These are phyloP conservation scores for Triticum turgidum DNA, from an alignment of 176 grass and related monocot genomes.

Conservation along the genomic window DNA sequence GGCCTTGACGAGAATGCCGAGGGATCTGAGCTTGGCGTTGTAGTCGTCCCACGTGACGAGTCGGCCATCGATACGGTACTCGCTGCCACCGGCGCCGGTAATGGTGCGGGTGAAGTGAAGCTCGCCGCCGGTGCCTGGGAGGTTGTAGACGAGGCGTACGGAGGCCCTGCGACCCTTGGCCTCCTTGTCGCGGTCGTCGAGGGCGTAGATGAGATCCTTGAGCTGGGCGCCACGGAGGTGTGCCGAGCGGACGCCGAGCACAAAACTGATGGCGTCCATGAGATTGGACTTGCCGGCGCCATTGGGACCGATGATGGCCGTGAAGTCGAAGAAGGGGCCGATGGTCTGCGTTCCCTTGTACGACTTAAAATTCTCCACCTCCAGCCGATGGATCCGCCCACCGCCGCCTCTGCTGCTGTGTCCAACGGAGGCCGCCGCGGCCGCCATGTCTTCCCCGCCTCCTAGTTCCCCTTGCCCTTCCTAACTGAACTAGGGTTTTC, in stretches of 20 bases:
- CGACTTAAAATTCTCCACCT: slow-evolving; percentile 98
- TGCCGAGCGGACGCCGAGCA: slow-evolving; percentile 77
- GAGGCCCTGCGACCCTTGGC: slow-evolving; percentile 78
- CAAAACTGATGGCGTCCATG: slow-evolving; percentile 98
- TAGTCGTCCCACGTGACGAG: slow-evolving; percentile 77
- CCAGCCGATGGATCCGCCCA: slow-evolving; percentile 82
- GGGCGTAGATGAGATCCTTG: slow-evolving; percentile 92
- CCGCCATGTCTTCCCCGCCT: slow-evolving; percentile 41
- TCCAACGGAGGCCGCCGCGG: slow-evolving; percentile 11
- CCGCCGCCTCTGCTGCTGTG: slow-evolving; percentile 12
- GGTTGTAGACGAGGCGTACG: slow-evolving; percentile 74
- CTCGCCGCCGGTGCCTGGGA: slow-evolving; percentile 33
- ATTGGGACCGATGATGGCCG: slow-evolving; percentile 90
- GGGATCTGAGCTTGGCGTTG: slow-evolving; percentile 86
- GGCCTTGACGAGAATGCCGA: slow-evolving; percentile 96
- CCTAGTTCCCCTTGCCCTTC: slow-evolving; percentile 4
- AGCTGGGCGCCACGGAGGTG: slow-evolving; percentile 91
- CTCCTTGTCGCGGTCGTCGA: slow-evolving; percentile 94
- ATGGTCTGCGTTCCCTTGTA: slow-evolving; percentile 91
- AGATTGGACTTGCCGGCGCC: slow-evolving; percentile 96
- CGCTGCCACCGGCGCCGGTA: slow-evolving; percentile 67
- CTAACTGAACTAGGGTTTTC: slow-evolving; percentile 45
- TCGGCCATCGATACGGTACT: slow-evolving; percentile 69
- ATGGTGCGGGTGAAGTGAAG: slow-evolving; percentile 82
- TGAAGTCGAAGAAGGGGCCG: slow-evolving; percentile 92